Evolutionary conservation across 805 yeast genomes (phyloP).

Genomic region (Spathaspora hagerdaliae): DNA sequence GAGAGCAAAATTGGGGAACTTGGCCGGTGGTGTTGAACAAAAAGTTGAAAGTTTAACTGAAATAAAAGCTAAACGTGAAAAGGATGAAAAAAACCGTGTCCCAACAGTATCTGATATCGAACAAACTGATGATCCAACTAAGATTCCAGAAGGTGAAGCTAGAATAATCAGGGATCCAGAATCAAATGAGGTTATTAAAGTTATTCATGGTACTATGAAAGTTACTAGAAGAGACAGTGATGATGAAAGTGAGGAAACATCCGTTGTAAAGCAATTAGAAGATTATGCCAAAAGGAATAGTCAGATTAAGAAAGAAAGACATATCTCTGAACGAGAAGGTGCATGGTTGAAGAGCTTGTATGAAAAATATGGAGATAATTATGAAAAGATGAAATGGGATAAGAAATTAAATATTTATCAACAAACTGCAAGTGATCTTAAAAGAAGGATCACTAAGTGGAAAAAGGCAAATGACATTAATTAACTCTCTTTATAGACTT

Average conservation of each 20-base stretch:
- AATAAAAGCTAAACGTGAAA: constrained; percentile 29
- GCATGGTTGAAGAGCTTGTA: constrained; percentile 65
- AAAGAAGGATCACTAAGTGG: constrained; percentile 69
- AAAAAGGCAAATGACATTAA: constrained; percentile 41
- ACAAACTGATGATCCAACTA: constrained; percentile 48
- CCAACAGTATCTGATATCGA: constrained; percentile 33
- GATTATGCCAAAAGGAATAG: constrained; percentile 38
- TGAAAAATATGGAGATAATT: constrained; percentile 83
- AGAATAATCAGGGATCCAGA: constrained; percentile 66
- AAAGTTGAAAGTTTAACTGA: constrained; percentile 38
- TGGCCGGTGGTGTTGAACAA: constrained; percentile 81
- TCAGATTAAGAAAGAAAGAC: constrained; percentile 50
- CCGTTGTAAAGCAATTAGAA: constrained; percentile 69
- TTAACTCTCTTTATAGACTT: constrained; percentile 4
- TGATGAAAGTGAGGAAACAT: constrained; percentile 35
- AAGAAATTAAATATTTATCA: constrained; percentile 77
- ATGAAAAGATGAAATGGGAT: constrained; percentile 89
- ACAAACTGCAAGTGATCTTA: constrained; percentile 80
- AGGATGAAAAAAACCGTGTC: constrained; percentile 12
- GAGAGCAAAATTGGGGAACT: constrained; percentile 55
- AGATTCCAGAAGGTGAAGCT: constrained; percentile 77
- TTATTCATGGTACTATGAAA: constrained; percentile 68
- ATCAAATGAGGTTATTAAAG: constrained; percentile 57
- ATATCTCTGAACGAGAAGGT: constrained; percentile 66
- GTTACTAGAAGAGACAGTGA: constrained; percentile 16